phyloP scores from a whole-genome alignment of 2,329 filamentous ascomycete species.

The Xylaria sp. region DNA sequence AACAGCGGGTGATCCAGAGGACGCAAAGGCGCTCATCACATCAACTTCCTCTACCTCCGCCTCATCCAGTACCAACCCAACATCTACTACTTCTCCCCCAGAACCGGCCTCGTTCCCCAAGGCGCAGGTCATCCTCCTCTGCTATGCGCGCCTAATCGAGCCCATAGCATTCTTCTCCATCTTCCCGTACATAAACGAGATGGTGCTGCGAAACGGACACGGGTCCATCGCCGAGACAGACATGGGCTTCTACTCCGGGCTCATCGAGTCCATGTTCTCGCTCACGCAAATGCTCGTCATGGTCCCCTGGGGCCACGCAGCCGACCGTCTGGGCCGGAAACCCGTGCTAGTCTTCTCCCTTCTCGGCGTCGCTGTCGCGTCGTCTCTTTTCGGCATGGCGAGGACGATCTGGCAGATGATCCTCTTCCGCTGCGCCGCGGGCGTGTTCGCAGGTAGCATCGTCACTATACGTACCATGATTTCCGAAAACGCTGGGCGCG shows the following conservation, averaged over 20 bases:
- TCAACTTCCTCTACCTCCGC: constrained; percentile 15
- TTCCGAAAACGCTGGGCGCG: constrained; percentile 73
- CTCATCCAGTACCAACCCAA: background rate
- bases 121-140: constrained; percentile 76
- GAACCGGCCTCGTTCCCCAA: constrained; percentile 61
- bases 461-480: constrained; percentile 83
- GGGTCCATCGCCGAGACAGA: constrained; percentile 65
- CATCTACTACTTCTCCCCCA: constrained; percentile 51
- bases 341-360: constrained; percentile 76
- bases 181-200: constrained; percentile 82
- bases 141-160: constrained; percentile 77
- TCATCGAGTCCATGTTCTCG: constrained; percentile 80
- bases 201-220: constrained; percentile 74
- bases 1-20: constrained; percentile 3
- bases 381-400: constrained; percentile 74
- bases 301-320: constrained; percentile 75
- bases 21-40: constrained; percentile 12
- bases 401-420: constrained; percentile 78
- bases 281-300: constrained; percentile 81
- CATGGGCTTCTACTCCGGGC: constrained; percentile 81
- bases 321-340: constrained; percentile 76
- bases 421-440: constrained; percentile 74
- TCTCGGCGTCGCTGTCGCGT: constrained; percentile 68
- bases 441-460: constrained; percentile 77
- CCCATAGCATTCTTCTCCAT: constrained; percentile 86